A percentile compares a stretch with the other conserved stretches of the same genome.
phyloP scores from a whole-genome alignment of 192 early-diverging fungal species.

The Linnemannia zychae region DNA sequence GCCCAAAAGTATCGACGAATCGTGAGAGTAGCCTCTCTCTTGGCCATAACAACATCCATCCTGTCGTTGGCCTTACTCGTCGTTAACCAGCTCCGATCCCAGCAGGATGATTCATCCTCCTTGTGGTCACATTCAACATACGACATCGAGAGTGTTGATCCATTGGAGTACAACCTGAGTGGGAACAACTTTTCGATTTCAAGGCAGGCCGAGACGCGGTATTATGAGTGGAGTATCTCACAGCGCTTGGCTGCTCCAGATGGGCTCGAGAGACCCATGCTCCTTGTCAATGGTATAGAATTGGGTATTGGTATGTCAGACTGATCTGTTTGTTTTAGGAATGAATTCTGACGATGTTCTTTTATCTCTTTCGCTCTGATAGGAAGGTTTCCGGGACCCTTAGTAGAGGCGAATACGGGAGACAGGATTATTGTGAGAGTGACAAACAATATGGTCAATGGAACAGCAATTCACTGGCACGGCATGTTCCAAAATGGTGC shows the following conservation, averaged over 20 bases:
- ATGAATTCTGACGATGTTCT: not conserved
- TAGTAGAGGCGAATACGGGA: conserved; percentile 54
- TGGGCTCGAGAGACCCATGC: conserved; percentile 1
- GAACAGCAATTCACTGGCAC: conserved; percentile 60
- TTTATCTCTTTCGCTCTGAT: not conserved
- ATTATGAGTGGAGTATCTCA: conserved; percentile 13
- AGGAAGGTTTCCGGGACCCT: conserved; percentile 54
- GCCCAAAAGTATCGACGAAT: not conserved
- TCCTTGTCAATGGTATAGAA: conserved; percentile 1
- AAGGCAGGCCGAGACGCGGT: not conserved
- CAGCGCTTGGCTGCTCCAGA: not conserved
- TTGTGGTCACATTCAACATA: not conserved
- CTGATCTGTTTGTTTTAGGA: not conserved
- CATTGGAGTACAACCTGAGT: not conserved
- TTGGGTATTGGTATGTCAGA: too few species aligned
- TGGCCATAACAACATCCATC: not conserved
- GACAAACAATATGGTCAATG: conserved; percentile 25
- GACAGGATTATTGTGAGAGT: conserved; percentile 61
- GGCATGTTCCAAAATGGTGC: conserved; percentile 62
- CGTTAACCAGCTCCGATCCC: not conserved
- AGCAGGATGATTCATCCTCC: not conserved
- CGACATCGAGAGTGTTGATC: conserved; percentile 4
- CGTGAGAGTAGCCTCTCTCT: not conserved
- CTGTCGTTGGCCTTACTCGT: not conserved
- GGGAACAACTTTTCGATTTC: conserved; percentile 6